Evolutionary conservation across 148 eudicot genomes (phyloP), one percentile per base, ranked within the genome.

Genomic region (Beta vulgaris): DNA sequence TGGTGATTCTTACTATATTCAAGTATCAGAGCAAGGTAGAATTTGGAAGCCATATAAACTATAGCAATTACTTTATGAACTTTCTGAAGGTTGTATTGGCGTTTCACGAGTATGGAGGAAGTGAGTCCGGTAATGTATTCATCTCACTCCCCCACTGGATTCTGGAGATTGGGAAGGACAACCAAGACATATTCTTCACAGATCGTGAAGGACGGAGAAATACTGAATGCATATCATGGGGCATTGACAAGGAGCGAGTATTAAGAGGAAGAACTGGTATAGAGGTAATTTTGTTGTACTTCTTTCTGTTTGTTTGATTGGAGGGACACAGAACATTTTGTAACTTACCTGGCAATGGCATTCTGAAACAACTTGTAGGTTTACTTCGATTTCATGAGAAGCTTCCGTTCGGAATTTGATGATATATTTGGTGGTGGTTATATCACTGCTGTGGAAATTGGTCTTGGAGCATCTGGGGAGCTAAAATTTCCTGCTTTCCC

Each of bases 91-190:
- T 87, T 84, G 91, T 79, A 14, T 69, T 88, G 91, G 84, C 88
- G 43, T 88, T 88, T 82, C 87, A 88, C 73, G 91, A 87, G 66
- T 82, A 71, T 75, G 88, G 86, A 76, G 87, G 90, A 69, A 78
- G 84, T 68, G 86, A 84, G 44, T 83, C 87, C 42, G 77, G 86
- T 72, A 82, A 79, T 83, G 76, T 71, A 53, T 72, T 75, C 37
- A 82, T 86, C 74, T 80, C 91, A 42, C 89, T 90, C 16, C 96
- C 96, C 13, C 90, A 88, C 60, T 91, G 96, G 96, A 85, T 90
- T 48, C 49, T 88, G 79, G 91, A 90, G 79, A 86, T 88, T 44
- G 91, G 90, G 49, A 86, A 86, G 81, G 87, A 82, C 73, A 88
- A 90, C 76, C 91, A 83, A 73, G 91, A 88, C 77, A 87, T 88